Evolutionary conservation across 768 basidiomycete genomes (phyloP).

Genomic region (Candolleomyces aberdarensis): DNA sequence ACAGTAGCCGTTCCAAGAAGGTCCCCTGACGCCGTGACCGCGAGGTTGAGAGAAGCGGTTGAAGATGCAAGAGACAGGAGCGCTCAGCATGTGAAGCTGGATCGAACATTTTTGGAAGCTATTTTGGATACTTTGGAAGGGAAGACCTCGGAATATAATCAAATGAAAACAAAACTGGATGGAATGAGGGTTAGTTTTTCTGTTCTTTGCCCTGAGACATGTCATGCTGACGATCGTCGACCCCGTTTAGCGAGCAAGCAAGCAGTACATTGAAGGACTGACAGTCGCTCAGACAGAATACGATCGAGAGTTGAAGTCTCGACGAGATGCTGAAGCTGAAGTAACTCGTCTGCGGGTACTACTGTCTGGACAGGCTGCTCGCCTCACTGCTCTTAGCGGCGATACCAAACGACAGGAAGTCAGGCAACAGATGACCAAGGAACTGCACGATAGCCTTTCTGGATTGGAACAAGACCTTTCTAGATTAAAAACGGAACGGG

Average conservation of each 20-base stretch:
- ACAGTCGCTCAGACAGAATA: slow-evolving; percentile 93
- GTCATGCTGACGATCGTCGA: slow-evolving; percentile 1
- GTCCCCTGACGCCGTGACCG: slow-evolving; percentile 25
- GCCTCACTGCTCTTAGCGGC: slow-evolving; percentile 80
- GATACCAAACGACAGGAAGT: slow-evolving; percentile 77
- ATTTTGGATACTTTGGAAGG: slow-evolving; percentile 66
- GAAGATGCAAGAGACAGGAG: slow-evolving; percentile 58
- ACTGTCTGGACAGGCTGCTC: slow-evolving; percentile 85
- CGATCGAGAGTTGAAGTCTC: slow-evolving; percentile 82
- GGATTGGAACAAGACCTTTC: slow-evolving; percentile 84
- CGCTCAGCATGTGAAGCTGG: slow-evolving; percentile 61
- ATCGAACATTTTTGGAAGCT: slow-evolving; percentile 68
- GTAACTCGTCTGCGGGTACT: slow-evolving; percentile 81
- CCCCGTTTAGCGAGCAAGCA: slow-evolving; percentile 71
- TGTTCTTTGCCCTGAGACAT: neutral
- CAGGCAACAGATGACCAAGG: slow-evolving; percentile 74
- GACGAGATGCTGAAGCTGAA: slow-evolving; percentile 91
- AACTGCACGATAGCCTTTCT: slow-evolving; percentile 71
- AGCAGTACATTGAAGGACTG: slow-evolving; percentile 89
- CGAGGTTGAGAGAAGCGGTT: slow-evolving; percentile 60
- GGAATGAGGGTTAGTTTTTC: slow-evolving; percentile 73
- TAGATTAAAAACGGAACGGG: slow-evolving; percentile 83
- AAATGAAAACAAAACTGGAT: slow-evolving; percentile 76
- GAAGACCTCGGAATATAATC: slow-evolving; percentile 53
- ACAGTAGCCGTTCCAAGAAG: slow-evolving; percentile 22